These are phyloP conservation scores for Camellia sinensis DNA, from an alignment of 148 eudicot species.

Conservation along the genomic window DNA sequence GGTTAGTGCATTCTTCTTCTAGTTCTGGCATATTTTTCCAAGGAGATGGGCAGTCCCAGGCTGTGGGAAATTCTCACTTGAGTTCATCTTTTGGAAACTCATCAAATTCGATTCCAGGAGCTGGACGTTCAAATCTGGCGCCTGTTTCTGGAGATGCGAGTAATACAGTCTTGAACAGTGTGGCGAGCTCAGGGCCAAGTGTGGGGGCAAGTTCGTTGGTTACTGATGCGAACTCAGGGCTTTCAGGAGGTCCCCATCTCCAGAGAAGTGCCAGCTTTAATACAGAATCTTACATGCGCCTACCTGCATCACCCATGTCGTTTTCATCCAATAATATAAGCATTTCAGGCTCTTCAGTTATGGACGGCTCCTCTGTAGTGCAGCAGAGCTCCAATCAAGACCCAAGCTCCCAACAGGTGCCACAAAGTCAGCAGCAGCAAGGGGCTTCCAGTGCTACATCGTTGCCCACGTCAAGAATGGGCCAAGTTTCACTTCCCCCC, in stretches of 20 bases:
- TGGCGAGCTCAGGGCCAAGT: slow-evolving; percentile 77
- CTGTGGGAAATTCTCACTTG: slow-evolving; percentile 64
- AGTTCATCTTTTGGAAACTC: slow-evolving; percentile 77
- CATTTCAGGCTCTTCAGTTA: slow-evolving; percentile 70
- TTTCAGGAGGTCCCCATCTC: slow-evolving; percentile 81
- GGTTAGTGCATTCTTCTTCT: slow-evolving; percentile 72
- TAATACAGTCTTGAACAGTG: slow-evolving; percentile 55
- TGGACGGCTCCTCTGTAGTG: slow-evolving; percentile 64
- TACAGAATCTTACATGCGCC: slow-evolving; percentile 67
- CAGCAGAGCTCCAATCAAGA: slow-evolving; percentile 72
- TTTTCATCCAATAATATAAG: slow-evolving; percentile 87
- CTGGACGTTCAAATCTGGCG: slow-evolving; percentile 48
- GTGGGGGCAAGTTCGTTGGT: slow-evolving; percentile 85
- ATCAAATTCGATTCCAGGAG: slow-evolving; percentile 54
- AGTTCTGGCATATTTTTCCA: slow-evolving; percentile 88
- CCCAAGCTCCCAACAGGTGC: slow-evolving; percentile 47
- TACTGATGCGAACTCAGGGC: slow-evolving; percentile 84
- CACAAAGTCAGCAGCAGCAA: slow-evolving; percentile 53
- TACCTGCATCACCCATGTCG: slow-evolving; percentile 94
- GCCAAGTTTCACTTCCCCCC: slow-evolving; percentile 50
- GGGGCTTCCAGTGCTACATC: slow-evolving; percentile 64
- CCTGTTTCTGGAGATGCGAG: slow-evolving; percentile 67
- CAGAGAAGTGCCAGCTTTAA: slow-evolving; percentile 92
- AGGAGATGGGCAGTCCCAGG: slow-evolving; percentile 71
- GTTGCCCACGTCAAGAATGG: slow-evolving; percentile 47